Evolutionary conservation across 2,329 filamentous ascomycete species (phyloP), one percentile per base, ranked within the genome.

Genomic region (Cordyceps sp.): DNA sequence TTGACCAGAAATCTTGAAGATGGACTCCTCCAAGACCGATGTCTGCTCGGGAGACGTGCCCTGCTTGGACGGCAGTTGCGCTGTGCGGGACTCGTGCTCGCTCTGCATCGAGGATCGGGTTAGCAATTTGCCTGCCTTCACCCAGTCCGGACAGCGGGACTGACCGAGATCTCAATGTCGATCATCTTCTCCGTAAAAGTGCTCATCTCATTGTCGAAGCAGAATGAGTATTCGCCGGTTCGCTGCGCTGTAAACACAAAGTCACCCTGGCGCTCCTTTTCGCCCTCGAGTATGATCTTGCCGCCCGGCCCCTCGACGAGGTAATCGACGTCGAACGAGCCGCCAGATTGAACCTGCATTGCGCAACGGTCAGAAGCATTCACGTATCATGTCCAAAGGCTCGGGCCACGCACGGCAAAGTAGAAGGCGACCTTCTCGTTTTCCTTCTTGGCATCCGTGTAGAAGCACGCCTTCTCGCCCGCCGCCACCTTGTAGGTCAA

Each of bases 201-300:
- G 50, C 82, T 93, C 81, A 98, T 93, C 52, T 90, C 80, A 51
- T 98, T 98, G 60, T 86, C 81, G 66, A 98, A 98, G 69, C 90
- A 98, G 64, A 98, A 96, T 33, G 76, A 73, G 62, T 96, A 94
- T 49, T 96, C 88, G 42, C 90, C 90, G 6, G 69, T 50, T 32
- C 84, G 73, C 47, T 84, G 83, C 29, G 86, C 90, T 0, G 86
- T 93, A 57, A 98, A 98, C 39, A 98, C 90, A 50, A 93, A 96
- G 58, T 98, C 90, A 33, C 88, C 90, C 60, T 96, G 88, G 42
- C 88, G 74, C 62, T 81, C 90, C 61, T 93, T 96, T 45, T 77
- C 66, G 38, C 86, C 90, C 37, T 86, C 75, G 47, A 96, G 61
- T 38, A 98, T 78, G 38, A 83, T 57, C 57, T 80, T 86, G 49